These are phyloP conservation scores for Zygosaccharomyces lentus DNA, from an alignment of 805 yeast species.

Conservation along the genomic window DNA sequence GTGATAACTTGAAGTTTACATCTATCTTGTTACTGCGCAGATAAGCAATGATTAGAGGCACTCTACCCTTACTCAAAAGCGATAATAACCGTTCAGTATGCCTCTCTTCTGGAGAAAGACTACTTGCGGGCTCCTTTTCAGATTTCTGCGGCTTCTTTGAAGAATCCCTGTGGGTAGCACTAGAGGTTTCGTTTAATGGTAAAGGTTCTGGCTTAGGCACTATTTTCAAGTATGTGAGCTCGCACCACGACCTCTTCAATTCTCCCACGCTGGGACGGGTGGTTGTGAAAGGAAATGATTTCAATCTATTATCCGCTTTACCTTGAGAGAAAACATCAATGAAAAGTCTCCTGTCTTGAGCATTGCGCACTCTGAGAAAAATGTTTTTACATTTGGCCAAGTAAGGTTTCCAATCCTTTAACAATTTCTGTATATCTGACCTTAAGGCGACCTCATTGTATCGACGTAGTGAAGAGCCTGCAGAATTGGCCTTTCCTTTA, in stretches of 20 bases:
- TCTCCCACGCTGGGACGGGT: conserved; percentile 80
- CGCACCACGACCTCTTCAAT: conserved; percentile 78
- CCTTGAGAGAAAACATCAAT: conserved; percentile 55
- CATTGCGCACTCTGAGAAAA: conserved; percentile 77
- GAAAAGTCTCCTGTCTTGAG: conserved; percentile 57
- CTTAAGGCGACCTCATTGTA: conserved; percentile 82
- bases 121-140: conserved; percentile 9
- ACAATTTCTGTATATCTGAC: conserved; percentile 67
- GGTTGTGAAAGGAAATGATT: conserved; percentile 82
- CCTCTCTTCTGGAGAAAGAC: conserved; percentile 39
- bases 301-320: conserved; percentile 56
- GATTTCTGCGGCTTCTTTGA: conserved; percentile 4
- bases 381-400: conserved; percentile 62
- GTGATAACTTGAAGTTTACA: conserved; percentile 52
- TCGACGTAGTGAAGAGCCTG: conserved; percentile 86
- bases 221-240: conserved; percentile 56
- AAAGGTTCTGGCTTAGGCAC: conserved; percentile 52
- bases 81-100: conserved; percentile 56
- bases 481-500: conserved; percentile 92
- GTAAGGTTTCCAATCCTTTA: conserved; percentile 59
- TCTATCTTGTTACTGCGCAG: conserved; percentile 53
- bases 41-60: conserved; percentile 65
- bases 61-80: conserved; percentile 66
- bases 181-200: conserved; percentile 24
- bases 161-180: conserved; percentile 11